These are phyloP conservation scores for Syncephalastrum sp. DNA, from an alignment of 371 early-diverging fungal species.

Conservation along the genomic window DNA sequence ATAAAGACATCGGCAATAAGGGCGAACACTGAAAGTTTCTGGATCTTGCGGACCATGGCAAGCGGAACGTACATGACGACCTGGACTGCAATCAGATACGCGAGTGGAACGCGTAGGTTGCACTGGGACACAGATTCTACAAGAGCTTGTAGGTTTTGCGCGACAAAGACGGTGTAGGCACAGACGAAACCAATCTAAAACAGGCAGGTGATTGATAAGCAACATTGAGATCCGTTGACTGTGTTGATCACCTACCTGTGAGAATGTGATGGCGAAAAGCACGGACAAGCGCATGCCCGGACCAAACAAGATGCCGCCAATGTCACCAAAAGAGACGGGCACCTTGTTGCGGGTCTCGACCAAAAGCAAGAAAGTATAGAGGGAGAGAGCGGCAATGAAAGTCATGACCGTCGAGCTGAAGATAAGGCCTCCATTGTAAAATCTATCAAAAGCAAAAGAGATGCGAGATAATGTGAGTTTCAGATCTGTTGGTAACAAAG, in stretches of 20 bases:
- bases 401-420: constrained; percentile 48
- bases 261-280: constrained; percentile 65
- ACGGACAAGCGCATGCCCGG: constrained; percentile 63
- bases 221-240: too few relatives aligned
- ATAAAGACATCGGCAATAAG: constrained; percentile 88
- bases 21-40: constrained; percentile 73
- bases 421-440: constrained; percentile 65
- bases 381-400: constrained; percentile 57
- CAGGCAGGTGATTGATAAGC: not conserved
- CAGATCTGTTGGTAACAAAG: too few relatives aligned
- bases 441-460: constrained; percentile 28
- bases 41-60: constrained; percentile 80
- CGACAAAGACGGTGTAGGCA: constrained; percentile 85
- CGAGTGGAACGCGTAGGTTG: constrained; percentile 30
- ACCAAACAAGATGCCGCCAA: constrained; percentile 74
- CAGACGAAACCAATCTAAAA: constrained; percentile 79
- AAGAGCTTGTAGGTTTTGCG: constrained; percentile 78
- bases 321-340: constrained; percentile 77
- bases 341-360: constrained; percentile 53
- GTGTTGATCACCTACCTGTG: constrained; percentile 54
- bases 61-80: constrained; percentile 77
- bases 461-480: not conserved
- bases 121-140: constrained; percentile 62
- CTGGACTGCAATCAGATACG: constrained; percentile 67
- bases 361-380: constrained; percentile 68